These are phyloP conservation scores for Trametes cubensis DNA, from an alignment of 768 basidiomycete genomes.

Conservation along the genomic window DNA sequence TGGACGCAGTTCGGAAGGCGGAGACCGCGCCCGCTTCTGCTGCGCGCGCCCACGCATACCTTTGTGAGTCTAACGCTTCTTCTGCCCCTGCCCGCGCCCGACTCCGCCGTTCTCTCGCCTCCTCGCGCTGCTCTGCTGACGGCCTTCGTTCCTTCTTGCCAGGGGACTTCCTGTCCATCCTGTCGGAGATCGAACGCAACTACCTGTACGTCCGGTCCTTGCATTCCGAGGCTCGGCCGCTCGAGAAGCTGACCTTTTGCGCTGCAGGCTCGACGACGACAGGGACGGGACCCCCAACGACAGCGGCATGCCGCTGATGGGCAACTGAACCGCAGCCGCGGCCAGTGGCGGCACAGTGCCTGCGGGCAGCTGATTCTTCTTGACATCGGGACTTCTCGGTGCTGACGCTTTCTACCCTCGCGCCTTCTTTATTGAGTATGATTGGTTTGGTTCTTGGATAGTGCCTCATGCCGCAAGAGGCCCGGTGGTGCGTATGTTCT, in stretches of 20 bases:
- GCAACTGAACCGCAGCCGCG: constrained; percentile 24
- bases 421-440: constrained; percentile 10
- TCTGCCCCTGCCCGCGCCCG: constrained; percentile 13
- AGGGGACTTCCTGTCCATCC: constrained; percentile 93
- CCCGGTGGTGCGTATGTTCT: background rate
- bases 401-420: constrained; percentile 10
- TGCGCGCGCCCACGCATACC: constrained; percentile 83
- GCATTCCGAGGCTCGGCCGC: constrained; percentile 4
- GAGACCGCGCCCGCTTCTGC: constrained; percentile 80
- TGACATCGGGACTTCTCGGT: constrained; percentile 6
- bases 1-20: constrained; percentile 82
- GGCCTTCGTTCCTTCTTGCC: constrained; percentile 10
- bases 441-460: constrained; percentile 1
- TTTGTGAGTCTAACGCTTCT: constrained; percentile 56
- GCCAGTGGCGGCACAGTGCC: constrained; percentile 11
- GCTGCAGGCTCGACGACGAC: constrained; percentile 66
- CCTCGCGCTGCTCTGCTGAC: constrained; percentile 5
- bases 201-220: constrained; percentile 61
- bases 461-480: background rate
- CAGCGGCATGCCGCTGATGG: constrained; percentile 50
- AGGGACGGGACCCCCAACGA: constrained; percentile 62
- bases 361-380: constrained; percentile 8
- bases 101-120: background rate
- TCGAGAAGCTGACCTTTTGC: constrained; percentile 6
- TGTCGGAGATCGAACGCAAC: constrained; percentile 90